Evolutionary conservation across 2,329 filamentous ascomycete genomes (phyloP), one percentile per base, ranked within the genome.

Genomic region (Arthroderma sp.): DNA sequence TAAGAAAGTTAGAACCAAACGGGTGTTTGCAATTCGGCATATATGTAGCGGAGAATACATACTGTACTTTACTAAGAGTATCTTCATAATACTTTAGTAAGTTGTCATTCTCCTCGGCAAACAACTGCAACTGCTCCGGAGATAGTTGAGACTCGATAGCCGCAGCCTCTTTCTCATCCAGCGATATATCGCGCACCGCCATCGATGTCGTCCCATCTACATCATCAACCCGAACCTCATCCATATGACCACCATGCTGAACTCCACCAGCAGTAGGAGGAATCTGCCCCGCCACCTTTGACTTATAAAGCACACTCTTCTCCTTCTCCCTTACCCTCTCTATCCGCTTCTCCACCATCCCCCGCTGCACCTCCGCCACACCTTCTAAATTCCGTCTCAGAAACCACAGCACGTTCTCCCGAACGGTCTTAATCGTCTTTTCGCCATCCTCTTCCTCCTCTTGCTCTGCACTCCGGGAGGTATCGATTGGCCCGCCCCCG

Each of bases 1-100:
- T 48, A 44, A 15, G 2, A 10, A 44, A 32, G 9, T 9, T 34
- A 9, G 9, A 11, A 11, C 32, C 32, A 39, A 11, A 22, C 37
- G 5, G 37, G n/a, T 15, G 4, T 10, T 9, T 11, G 10, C 11
- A 27, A 39, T 29, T 36, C 5, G 22, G 8, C 5, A 22, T 6
- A 27, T 10, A 5, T 6, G 22, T 8, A 41, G 30, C 29, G 29
- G 8, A 8, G 29, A 29, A 36, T 38, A 74, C 83, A 44, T 75
- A 93, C 85, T 83, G 84, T 53, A 96, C 86, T 73, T 96, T 91
- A 63, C 88, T 83, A 60, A 96, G 69, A n/a, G 85, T 87, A 66
- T 83, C 86, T 64, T 95, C 86, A 63, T 93, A 94, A 64, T 94
- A 85, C 63, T 83, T 84, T 54, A 96, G 73, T 80, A 98, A 87